phyloP scores from a whole-genome alignment of 129 eudicot genomes.

The Chrysanthemum lavandulifolium region DNA sequence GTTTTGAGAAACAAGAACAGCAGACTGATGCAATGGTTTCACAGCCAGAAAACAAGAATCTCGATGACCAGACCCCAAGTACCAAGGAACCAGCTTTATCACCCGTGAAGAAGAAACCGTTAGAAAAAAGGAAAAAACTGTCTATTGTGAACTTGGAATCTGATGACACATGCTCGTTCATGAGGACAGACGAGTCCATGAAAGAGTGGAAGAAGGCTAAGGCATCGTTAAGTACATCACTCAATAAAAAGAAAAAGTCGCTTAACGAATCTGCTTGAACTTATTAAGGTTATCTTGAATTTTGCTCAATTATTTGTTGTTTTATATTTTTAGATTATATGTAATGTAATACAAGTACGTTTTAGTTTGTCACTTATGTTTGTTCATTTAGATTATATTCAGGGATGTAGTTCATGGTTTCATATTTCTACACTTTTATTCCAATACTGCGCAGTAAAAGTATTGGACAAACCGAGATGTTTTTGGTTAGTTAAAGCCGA shows the following conservation, averaged over 20 bases:
- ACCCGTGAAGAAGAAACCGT: slow-evolving; percentile 24
- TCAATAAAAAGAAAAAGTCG: slow-evolving; percentile 45
- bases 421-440: no score
- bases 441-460: background rate
- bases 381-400: background rate
- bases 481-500: background rate
- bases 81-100: slow-evolving; percentile 19
- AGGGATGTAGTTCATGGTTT: no score
- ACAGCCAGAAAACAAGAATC: slow-evolving; percentile 21
- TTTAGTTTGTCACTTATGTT: background rate
- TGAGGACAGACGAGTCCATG: slow-evolving; percentile 75
- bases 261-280: slow-evolving; percentile 21
- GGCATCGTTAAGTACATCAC: slow-evolving; percentile 46
- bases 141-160: slow-evolving; percentile 23
- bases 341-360: background rate
- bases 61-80: slow-evolving; percentile 23
- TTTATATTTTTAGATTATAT: background rate
- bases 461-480: background rate
- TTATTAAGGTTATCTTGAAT: background rate
- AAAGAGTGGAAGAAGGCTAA: slow-evolving; percentile 73
- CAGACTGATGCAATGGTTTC: slow-evolving; percentile 20
- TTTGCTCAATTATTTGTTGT: slow-evolving; percentile 5
- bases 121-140: slow-evolving; percentile 22
- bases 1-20: slow-evolving; percentile 33
- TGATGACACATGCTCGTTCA: slow-evolving; percentile 63